Conservation (phyloP, 306 rosid genomes). For the Senna tora region DNA sequence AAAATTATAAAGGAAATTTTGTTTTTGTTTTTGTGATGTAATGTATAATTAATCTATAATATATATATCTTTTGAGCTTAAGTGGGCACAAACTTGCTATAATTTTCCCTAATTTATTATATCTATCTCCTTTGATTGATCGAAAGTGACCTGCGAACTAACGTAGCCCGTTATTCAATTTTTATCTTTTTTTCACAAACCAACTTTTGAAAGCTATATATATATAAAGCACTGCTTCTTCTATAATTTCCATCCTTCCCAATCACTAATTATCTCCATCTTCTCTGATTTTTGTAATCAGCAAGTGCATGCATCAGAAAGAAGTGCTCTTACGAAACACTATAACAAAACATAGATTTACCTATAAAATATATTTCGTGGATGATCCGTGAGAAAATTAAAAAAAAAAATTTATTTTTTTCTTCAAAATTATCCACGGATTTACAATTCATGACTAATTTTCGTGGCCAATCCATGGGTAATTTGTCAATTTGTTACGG, state of each 20-base stretch:
- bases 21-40: conserved; percentile 69
- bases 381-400: too few species aligned
- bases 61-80: conserved; percentile 24
- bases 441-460: too few species aligned
- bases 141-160: conserved; percentile 50
- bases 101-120: conserved; percentile 17
- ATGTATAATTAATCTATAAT: conserved; percentile 45
- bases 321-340: too few species aligned
- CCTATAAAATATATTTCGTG: too few species aligned
- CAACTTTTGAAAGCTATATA: conserved; percentile 30
- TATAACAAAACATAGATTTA: too few species aligned
- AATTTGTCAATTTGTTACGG: too few species aligned
- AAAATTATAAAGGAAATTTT: conserved; percentile 41
- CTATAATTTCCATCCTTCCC: neutral
- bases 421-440: too few species aligned
- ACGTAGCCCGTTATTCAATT: conserved; percentile 64
- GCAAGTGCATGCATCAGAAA: too few species aligned
- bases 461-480: too few species aligned
- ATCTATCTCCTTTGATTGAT: too few species aligned
- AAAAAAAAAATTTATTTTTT: too few species aligned
- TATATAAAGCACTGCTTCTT: conserved; percentile 38
- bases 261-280: conserved; percentile 19
- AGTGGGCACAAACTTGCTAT: conserved; percentile 40
- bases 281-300: neutral
- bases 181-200: conserved; percentile 38